Percentiles rank a stretch among this genome's conserved stretches.
Evolutionary conservation across 139 green algal species (phyloP).

Genomic region (Haematococcus lacustris): DNA sequence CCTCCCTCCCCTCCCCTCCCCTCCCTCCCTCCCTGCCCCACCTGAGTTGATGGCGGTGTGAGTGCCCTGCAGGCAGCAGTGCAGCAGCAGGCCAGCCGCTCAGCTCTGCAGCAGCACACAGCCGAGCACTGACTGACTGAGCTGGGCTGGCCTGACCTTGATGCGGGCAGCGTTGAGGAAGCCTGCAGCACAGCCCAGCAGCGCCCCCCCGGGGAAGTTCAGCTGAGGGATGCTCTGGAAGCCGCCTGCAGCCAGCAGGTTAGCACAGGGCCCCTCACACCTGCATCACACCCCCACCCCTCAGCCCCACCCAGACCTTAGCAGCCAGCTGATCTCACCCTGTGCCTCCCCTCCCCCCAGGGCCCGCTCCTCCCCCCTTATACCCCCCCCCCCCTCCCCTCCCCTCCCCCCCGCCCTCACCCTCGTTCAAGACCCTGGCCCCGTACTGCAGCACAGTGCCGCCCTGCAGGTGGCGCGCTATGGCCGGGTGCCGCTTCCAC

Average conservation of each 20-base stretch:
- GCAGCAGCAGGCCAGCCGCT: not conserved
- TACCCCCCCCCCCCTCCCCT: too few species aligned
- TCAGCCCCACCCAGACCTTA: too few species aligned
- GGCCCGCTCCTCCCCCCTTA: too few species aligned
- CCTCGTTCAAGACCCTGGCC: conserved; percentile 84
- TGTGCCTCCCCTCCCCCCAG: too few species aligned
- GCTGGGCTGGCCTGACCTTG: conserved; percentile 67
- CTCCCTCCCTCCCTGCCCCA: too few species aligned
- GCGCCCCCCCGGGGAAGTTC: conserved; percentile 81
- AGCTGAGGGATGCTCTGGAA: conserved; percentile 80
- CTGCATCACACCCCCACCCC: too few species aligned
- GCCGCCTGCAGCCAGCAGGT: conserved; percentile 42
- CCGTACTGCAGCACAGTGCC: conserved; percentile 88
- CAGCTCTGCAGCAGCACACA: not conserved
- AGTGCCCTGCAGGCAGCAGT: conserved; percentile 44
- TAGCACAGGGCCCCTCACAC: not conserved
- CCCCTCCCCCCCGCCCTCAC: conserved; percentile 25
- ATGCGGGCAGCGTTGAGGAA: conserved; percentile 93
- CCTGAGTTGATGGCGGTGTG: conserved; percentile 96
- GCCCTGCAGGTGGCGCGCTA: conserved; percentile 68
- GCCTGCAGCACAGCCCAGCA: conserved; percentile 86
- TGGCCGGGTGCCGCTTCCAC: conserved; percentile 78
- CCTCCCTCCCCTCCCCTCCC: too few species aligned
- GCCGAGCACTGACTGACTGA: too few species aligned
- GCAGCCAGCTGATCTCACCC: too few species aligned